These are phyloP conservation scores for Chaetomiaceae sp. DNA, from an alignment of 2,329 filamentous ascomycete genomes.

Conservation along the genomic window DNA sequence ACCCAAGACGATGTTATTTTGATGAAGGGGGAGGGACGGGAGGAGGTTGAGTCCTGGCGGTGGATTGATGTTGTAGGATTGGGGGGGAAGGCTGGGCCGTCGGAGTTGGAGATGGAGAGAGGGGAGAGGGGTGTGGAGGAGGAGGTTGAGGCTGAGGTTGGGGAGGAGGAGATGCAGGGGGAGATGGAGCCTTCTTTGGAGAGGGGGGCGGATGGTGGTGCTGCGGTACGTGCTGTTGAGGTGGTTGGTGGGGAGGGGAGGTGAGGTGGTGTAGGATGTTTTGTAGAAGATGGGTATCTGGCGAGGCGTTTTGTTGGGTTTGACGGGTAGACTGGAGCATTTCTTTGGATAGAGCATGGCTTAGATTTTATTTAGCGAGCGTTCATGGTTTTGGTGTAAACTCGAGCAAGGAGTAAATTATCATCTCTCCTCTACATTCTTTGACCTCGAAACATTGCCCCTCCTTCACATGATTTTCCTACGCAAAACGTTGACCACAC, in stretches of 20 bases:
- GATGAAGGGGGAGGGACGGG: conserved; percentile 31
- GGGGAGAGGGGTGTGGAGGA: neutral
- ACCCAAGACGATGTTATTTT: conserved; percentile 50
- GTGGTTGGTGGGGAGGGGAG: neutral
- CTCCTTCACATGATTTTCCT: too few species aligned
- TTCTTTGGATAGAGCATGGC: neutral
- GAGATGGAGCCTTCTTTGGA: conserved; percentile 23
- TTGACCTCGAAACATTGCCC: too few species aligned
- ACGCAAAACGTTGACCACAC: too few species aligned
- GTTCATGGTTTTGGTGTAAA: too few species aligned
- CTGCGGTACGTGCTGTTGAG: neutral
- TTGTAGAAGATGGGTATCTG: too few species aligned
- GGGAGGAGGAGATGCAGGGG: conserved; percentile 20
- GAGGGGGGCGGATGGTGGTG: conserved; percentile 2
- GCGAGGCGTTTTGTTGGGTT: neutral
- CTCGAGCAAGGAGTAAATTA: too few species aligned
- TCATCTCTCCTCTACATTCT: too few species aligned
- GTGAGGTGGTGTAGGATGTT: neutral
- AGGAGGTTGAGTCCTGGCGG: conserved; percentile 43
- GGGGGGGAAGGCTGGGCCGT: conserved; percentile 31
- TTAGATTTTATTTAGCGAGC: too few species aligned
- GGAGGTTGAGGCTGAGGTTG: conserved; percentile 11
- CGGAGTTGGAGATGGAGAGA: conserved; percentile 16
- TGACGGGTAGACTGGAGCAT: neutral
- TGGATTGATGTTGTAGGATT: conserved; percentile 52